These are phyloP conservation scores for Bromus sterilis DNA, from an alignment of 176 grass and related monocot genomes.

Conservation along the genomic window DNA sequence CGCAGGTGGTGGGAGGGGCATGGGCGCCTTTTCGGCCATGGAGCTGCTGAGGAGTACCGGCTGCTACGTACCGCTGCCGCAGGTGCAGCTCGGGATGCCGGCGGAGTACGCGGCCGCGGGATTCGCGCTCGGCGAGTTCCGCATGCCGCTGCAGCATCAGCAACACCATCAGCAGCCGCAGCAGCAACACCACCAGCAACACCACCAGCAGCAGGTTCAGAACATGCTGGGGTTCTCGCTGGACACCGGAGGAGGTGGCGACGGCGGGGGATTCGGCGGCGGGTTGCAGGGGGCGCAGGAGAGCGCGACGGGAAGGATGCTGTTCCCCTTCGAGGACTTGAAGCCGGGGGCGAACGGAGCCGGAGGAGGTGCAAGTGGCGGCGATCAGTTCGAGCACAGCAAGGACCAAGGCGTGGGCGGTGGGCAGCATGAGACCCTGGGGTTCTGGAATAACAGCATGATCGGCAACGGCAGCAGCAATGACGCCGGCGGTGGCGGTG, in stretches of 20 bases:
- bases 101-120: conserved; percentile 54
- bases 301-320: conserved; percentile 35
- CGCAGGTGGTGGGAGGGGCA: conserved; percentile 6
- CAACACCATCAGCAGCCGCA: not conserved
- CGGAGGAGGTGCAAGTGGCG: conserved; percentile 18
- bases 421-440: conserved; percentile 33
- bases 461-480: conserved; percentile 47
- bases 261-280: conserved; percentile 7
- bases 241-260: conserved; percentile 42
- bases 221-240: conserved; percentile 55
- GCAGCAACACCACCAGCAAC: not conserved
- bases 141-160: conserved; percentile 32
- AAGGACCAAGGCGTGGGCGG: conserved; percentile 30
- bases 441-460: conserved; percentile 54
- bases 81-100: conserved; percentile 44
- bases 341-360: conserved; percentile 44
- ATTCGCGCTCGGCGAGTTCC: conserved; percentile 49
- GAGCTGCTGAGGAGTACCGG: conserved; percentile 74
- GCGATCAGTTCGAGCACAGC: conserved; percentile 28
- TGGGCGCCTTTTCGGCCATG: conserved; percentile 71
- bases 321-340: conserved; percentile 80
- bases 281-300: conserved; percentile 52
- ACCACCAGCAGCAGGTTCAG: conserved; percentile 10
- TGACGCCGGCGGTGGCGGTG: conserved; percentile 38
- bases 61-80: conserved; percentile 49